Evolutionary conservation across 169 alveolate genomes (phyloP), one percentile per base, ranked within the genome.

Genomic region (Eimeria sp.): DNA sequence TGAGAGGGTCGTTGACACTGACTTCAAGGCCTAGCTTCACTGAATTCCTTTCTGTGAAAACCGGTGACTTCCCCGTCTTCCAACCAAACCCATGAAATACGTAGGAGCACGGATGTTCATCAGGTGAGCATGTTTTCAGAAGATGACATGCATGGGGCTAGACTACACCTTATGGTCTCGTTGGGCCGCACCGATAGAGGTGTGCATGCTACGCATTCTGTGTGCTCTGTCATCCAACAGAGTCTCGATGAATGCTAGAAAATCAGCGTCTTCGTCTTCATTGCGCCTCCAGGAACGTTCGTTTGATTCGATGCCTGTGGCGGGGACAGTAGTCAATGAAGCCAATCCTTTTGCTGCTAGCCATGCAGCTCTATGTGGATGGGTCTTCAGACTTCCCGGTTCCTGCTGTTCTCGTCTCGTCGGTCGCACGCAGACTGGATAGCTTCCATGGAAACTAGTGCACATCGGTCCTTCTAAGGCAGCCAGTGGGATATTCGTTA

Each of bases 301-400:
- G 82, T 72, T 72, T 25, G 49, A 10, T 27, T 72, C 82, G 49
- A 14, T 10, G 49, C 51, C 25, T 5, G 43, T 72, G 49, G 51
- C 49, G 82, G 82, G 16, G 16, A 30, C 82, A 72, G 22, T 20
- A 11, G 20, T 9, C 22, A 72, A 30, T 14, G 82, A 72, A 10
- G 82, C 27, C 25, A 72, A 30, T 14, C 82, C 45, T 30, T 72
- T 72, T 27, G 82, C 82, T 72, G 51, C 49, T 72, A 72, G 49
- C 82, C 82, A 72, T 72, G 82, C 82, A 14, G 49, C 82, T 40
- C 82, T 72, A 72, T 72, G 82, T 40, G 82, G 82, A 27, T 72
- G 49, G 82, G 82, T 72, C 82, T 72, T 72, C 49, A 72, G 82
- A 72, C 43, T 27, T 2, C 82, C 82, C 43, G 82, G 82, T 22